Conservation (phyloP, 1,284 basidiomycete species). For the Trichosporon faecale region DNA sequence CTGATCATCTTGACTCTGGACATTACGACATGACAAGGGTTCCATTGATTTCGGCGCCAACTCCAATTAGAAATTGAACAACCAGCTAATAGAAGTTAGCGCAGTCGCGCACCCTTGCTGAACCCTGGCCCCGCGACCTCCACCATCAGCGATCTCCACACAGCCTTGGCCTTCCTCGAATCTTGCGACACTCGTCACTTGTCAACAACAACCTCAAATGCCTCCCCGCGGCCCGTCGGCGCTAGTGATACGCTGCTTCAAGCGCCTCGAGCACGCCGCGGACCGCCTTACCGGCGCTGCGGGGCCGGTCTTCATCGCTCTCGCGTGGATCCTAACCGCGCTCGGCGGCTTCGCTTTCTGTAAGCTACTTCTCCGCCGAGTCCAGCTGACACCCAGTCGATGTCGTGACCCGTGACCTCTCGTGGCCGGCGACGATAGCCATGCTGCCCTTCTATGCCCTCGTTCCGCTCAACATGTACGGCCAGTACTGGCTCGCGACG, state of each 20-base stretch:
- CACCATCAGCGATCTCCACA: not conserved
- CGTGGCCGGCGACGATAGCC: constrained; percentile 54
- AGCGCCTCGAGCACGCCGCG: constrained; percentile 68
- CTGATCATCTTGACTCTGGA: not conserved
- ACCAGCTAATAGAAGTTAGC: not conserved
- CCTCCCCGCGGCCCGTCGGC: constrained; percentile 41
- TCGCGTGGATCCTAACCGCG: constrained; percentile 70
- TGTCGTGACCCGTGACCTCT: constrained; percentile 60
- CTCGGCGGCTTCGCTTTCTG: constrained; percentile 75
- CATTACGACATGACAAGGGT: not conserved
- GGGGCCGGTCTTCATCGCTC: constrained; percentile 79
- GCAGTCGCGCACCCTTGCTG: not conserved
- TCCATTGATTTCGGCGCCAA: not conserved
- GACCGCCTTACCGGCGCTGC: constrained; percentile 83
- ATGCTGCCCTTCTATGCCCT: constrained; percentile 66
- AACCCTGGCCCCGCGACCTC: not conserved
- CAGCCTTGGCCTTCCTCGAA: too few relatives aligned
- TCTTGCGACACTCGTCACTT: not conserved
- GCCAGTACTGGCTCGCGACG: constrained; percentile 81
- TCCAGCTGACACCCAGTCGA: constrained; percentile 59
- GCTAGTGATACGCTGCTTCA: constrained; percentile 79
- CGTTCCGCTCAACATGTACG: constrained; percentile 71
- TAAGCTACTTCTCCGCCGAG: constrained; percentile 52
- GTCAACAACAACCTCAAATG: constrained; percentile 2
- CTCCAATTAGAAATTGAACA: not conserved